Evolutionary conservation across 768 basidiomycete species (phyloP).

Genomic region (Phylloporus arenicola): DNA sequence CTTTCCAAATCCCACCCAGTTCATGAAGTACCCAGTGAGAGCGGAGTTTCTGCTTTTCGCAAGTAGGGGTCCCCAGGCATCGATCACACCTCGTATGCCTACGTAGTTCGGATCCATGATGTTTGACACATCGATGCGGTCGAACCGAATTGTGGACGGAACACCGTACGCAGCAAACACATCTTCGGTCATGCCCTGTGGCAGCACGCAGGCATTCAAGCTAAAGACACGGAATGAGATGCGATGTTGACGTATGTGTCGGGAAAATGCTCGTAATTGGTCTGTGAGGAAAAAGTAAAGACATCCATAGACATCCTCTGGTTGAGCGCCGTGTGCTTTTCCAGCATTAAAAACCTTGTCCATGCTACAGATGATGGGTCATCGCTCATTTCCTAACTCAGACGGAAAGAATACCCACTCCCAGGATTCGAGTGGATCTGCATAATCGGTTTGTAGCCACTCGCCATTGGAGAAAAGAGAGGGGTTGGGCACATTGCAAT

Average conservation of each 20-base stretch:
- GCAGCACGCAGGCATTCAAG: conserved; percentile 39
- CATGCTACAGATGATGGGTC: conserved; percentile 26
- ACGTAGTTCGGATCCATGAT: conserved; percentile 40
- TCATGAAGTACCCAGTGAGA: conserved; percentile 44
- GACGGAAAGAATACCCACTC: conserved; percentile 30
- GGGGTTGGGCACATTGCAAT: conserved; percentile 40
- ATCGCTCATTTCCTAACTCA: background rate
- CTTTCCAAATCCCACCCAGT: conserved; percentile 31
- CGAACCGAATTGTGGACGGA: conserved; percentile 30
- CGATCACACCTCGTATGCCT: conserved; percentile 32
- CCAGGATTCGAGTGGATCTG: conserved; percentile 48
- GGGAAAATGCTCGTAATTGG: conserved; percentile 35
- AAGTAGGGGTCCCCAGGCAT: conserved; percentile 37
- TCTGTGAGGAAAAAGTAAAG: conserved; percentile 43
- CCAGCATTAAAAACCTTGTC: conserved; percentile 37
- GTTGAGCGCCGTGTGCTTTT: conserved; percentile 32
- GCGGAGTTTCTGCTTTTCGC: conserved; percentile 26
- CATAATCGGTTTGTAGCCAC: conserved; percentile 39
- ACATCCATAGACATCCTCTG: conserved; percentile 46
- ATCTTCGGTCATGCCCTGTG: conserved; percentile 30
- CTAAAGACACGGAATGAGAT: conserved; percentile 32
- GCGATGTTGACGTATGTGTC: conserved; percentile 30
- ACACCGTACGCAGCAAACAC: conserved; percentile 13
- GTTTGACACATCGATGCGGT: conserved; percentile 47
- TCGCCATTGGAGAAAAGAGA: conserved; percentile 43